Percentiles rank a stretch among this genome's conserved stretches.
Conservation (phyloP, 1,139 yeast genomes). For the Blastobotrys malaysiensis region DNA sequence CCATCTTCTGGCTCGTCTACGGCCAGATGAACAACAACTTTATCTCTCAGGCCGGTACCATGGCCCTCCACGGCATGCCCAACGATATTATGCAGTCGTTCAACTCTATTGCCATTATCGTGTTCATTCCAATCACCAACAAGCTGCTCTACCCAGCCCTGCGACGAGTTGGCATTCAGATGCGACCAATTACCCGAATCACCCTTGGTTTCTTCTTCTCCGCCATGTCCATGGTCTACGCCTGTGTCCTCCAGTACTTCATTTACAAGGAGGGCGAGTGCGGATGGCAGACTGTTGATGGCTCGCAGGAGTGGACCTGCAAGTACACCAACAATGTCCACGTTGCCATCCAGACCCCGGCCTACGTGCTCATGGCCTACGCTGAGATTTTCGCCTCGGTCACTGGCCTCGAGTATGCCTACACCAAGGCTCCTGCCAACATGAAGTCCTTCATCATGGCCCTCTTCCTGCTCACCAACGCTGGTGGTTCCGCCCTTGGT, state of each 20-base stretch:
- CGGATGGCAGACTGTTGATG: constrained; percentile 20
- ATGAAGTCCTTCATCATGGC: constrained; percentile 68
- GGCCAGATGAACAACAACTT: constrained; percentile 64
- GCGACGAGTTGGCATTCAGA: constrained; percentile 41
- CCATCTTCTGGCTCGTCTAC: constrained; percentile 62
- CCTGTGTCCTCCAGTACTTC: constrained; percentile 72
- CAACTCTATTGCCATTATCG: constrained; percentile 55
- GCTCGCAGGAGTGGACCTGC: constrained; percentile 14
- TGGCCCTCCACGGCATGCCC: constrained; percentile 60
- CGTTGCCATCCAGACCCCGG: constrained; percentile 60
- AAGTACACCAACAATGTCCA: constrained; percentile 47
- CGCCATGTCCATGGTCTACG: constrained; percentile 65
- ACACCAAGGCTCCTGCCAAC: constrained; percentile 59
- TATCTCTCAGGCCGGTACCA: constrained; percentile 58
- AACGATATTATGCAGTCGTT: constrained; percentile 62
- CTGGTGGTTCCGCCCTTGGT: constrained; percentile 67
- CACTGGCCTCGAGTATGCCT: constrained; percentile 65
- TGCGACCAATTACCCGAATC: constrained; percentile 62
- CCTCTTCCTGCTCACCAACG: constrained; percentile 54
- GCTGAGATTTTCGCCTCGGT: constrained; percentile 63
- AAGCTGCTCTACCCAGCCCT: constrained; percentile 49
- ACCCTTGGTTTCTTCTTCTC: constrained; percentile 70
- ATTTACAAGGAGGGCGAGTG: constrained; percentile 60
- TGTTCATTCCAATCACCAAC: constrained; percentile 59
- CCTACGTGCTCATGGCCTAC: constrained; percentile 55